phyloP scores from a whole-genome alignment of 208 protist genomes.

The Trypanosomatidae sp. region DNA sequence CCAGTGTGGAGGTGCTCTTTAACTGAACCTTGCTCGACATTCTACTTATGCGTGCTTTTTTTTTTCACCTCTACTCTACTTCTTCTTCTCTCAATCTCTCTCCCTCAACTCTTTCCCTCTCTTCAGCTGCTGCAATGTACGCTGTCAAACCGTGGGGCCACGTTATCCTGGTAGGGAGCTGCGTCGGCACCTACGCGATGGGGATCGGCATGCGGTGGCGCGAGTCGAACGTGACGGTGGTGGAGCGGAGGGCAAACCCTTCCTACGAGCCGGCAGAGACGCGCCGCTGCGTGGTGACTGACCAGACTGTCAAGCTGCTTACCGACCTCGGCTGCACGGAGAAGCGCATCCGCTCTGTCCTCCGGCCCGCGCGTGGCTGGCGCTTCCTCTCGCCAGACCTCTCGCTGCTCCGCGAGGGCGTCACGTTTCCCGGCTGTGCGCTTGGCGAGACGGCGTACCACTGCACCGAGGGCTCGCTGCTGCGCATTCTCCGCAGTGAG shows the following conservation, averaged over 20 bases:
- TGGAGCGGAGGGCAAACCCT: slow-evolving; percentile 52
- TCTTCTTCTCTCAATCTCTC: too few species aligned
- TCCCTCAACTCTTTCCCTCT: slow-evolving; percentile 13
- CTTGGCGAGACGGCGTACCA: slow-evolving; percentile 66
- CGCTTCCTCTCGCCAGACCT: slow-evolving; percentile 55
- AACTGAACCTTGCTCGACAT: too few species aligned
- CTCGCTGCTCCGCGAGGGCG: slow-evolving; percentile 43
- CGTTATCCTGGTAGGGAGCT: slow-evolving; percentile 69
- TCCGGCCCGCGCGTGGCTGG: slow-evolving; percentile 59
- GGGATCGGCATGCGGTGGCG: slow-evolving; percentile 88
- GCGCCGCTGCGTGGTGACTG: slow-evolving; percentile 66
- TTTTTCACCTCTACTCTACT: too few species aligned
- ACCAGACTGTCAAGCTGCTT: slow-evolving; percentile 72
- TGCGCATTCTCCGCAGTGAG: slow-evolving; percentile 64
- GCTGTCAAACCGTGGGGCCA: slow-evolving; percentile 88
- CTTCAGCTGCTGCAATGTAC: slow-evolving; percentile 53
- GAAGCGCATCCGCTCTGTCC: slow-evolving; percentile 35
- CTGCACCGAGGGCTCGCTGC: slow-evolving; percentile 57
- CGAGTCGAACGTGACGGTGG: slow-evolving; percentile 74
- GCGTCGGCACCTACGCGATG: slow-evolving; percentile 74
- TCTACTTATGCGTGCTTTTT: too few species aligned
- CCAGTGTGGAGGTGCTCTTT: too few species aligned
- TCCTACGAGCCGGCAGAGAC: slow-evolving; percentile 40
- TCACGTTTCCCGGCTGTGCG: slow-evolving; percentile 69
- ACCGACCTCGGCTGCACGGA: slow-evolving; percentile 67